These are phyloP conservation scores for Fusarium chuoi DNA, from an alignment of 2,329 filamentous ascomycete genomes.

Conservation along the genomic window DNA sequence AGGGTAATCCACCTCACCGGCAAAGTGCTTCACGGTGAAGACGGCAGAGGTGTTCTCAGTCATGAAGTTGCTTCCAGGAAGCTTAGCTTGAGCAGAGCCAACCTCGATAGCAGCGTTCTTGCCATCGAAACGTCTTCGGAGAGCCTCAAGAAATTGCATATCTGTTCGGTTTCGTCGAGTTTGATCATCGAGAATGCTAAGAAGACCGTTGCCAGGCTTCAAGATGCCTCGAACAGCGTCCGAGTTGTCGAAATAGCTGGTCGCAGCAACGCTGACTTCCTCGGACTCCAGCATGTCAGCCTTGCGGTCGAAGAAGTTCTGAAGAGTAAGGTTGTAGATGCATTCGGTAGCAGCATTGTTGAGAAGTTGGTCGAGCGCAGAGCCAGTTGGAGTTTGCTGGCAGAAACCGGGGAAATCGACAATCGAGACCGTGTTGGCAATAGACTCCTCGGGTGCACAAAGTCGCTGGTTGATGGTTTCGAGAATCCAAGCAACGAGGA, in stretches of 20 bases:
- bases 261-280: constrained; percentile 88
- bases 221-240: constrained; percentile 92
- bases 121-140: constrained; percentile 91
- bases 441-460: constrained; percentile 86
- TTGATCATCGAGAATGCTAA: constrained; percentile 96
- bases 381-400: constrained; percentile 84
- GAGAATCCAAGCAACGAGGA: constrained; percentile 93
- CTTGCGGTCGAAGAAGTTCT: constrained; percentile 95
- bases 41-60: constrained; percentile 82
- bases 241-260: constrained; percentile 97
- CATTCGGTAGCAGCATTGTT: constrained; percentile 95
- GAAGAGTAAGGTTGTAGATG: constrained; percentile 91
- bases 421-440: constrained; percentile 93
- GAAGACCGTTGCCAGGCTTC: constrained; percentile 90
- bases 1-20: constrained; percentile 94
- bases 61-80: constrained; percentile 89
- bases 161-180: constrained; percentile 90
- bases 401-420: constrained; percentile 97
- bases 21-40: constrained; percentile 95
- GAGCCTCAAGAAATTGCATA: constrained; percentile 87
- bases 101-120: constrained; percentile 93
- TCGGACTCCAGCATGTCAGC: constrained; percentile 94
- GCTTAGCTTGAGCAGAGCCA: constrained; percentile 75
- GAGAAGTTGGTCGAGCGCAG: constrained; percentile 88
- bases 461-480: constrained; percentile 91